Conservation (phyloP, 225 moss, liverwort and hornwort genomes). For the Ulota crispa region DNA sequence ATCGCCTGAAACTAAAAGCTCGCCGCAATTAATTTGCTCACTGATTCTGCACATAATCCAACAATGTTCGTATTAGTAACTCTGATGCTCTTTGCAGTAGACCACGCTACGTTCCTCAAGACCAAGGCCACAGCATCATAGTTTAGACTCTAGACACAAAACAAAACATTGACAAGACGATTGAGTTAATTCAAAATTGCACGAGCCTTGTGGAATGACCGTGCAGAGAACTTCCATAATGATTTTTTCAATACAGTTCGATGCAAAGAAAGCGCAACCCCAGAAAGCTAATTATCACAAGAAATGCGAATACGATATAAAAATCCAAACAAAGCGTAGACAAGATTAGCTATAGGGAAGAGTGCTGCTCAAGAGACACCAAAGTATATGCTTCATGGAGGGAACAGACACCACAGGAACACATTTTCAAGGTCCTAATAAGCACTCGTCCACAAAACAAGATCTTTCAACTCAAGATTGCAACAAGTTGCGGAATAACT, state of each 20-base stretch:
- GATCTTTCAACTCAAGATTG: neutral
- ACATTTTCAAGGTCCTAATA: neutral
- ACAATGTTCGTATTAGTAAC: neutral
- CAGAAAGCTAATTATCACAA: neutral
- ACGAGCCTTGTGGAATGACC: neutral
- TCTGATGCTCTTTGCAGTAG: neutral
- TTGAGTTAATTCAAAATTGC: neutral
- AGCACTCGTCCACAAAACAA: neutral
- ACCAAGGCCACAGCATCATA: neutral
- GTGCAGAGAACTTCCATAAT: neutral
- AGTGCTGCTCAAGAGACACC: neutral
- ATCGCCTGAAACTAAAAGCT: neutral
- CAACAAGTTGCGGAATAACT: neutral
- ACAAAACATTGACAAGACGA: neutral
- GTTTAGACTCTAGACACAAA: neutral
- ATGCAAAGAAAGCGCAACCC: neutral
- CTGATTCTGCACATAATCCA: constrained; percentile 3
- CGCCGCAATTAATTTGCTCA: neutral
- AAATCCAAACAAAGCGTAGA: neutral
- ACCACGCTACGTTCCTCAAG: neutral
- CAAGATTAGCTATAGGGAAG: neutral
- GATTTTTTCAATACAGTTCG: neutral
- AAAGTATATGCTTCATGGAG: neutral
- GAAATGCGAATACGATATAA: neutral
- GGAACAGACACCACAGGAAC: too few relatives aligned